phyloP scores from a whole-genome alignment of 768 basidiomycete genomes.

The Ramaria rubella region DNA sequence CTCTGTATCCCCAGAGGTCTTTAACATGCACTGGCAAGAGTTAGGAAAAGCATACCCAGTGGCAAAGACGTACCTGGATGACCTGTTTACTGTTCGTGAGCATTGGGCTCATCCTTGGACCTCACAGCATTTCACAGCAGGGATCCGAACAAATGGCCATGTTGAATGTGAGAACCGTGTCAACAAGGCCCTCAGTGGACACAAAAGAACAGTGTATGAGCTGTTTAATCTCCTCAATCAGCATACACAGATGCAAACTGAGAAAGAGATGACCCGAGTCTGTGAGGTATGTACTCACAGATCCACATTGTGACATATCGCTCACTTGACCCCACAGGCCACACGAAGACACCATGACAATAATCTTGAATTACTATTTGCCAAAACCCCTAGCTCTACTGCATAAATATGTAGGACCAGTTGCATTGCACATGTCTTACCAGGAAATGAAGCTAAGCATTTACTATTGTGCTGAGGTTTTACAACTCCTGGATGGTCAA shows the following conservation, averaged over 20 bases:
- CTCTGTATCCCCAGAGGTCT: conserved; percentile 25
- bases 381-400: conserved; percentile 19
- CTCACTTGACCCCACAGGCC: conserved; percentile 15
- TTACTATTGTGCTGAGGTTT: too few relatives aligned
- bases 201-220: too few relatives aligned
- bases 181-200: too few relatives aligned
- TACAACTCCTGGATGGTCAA: conserved; percentile 22
- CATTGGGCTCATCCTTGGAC: conserved; percentile 31
- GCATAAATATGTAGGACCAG: conserved; percentile 24
- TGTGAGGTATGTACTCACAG: not conserved
- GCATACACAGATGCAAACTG: conserved; percentile 17
- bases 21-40: not conserved
- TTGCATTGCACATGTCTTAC: conserved; percentile 23
- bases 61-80: conserved; percentile 21
- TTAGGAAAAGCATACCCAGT: conserved; percentile 9
- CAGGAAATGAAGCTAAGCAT: conserved; percentile 28
- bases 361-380: too few relatives aligned
- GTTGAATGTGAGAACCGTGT: too few relatives aligned
- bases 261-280: conserved; percentile 16
- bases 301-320: not conserved
- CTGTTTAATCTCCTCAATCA: too few relatives aligned
- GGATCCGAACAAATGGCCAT: too few relatives aligned
- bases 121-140: conserved; percentile 25
- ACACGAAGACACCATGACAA: conserved; percentile 22
- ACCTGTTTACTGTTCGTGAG: conserved; percentile 25